Percentiles rank a stretch among this genome's conserved stretches.
Conservation (phyloP, 202 grass and related monocot species). For the Panicum virgatum region DNA sequence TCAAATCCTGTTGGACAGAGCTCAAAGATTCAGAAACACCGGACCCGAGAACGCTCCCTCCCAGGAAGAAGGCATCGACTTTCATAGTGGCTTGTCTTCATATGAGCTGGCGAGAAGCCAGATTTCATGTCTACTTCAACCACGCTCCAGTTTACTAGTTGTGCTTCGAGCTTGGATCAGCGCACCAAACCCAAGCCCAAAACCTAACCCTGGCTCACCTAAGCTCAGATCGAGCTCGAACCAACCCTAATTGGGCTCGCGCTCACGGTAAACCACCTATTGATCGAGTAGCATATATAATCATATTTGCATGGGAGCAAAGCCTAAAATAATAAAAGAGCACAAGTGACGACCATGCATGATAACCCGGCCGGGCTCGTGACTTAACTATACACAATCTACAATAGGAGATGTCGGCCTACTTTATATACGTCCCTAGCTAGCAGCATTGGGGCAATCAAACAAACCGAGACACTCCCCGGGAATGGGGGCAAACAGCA, state of each 20-base stretch:
- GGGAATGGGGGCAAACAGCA: slow-evolving; percentile 1
- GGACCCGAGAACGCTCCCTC: background rate
- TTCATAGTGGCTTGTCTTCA: background rate
- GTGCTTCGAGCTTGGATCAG: too few species aligned
- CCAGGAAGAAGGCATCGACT: background rate
- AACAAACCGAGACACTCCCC: slow-evolving; percentile 35
- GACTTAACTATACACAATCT: background rate
- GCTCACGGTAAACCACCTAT: background rate
- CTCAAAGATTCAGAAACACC: background rate
- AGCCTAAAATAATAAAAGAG: background rate
- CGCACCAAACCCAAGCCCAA: too few species aligned
- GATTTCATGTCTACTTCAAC: background rate
- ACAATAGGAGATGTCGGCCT: background rate
- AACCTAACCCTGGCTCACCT: background rate
- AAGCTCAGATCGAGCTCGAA: background rate
- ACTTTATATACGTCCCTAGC: background rate
- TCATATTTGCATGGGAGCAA: background rate
- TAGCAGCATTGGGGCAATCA: background rate
- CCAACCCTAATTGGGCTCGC: background rate
- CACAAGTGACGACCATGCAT: background rate
- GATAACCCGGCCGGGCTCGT: background rate
- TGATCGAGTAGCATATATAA: too few species aligned
- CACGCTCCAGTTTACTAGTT: too few species aligned
- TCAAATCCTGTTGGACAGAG: background rate
- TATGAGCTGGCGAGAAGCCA: background rate